A percentile compares a stretch with the other conserved stretches of the same genome.
These are phyloP conservation scores for Balakata baccata DNA, from an alignment of 345 rosid species.

Conservation along the genomic window DNA sequence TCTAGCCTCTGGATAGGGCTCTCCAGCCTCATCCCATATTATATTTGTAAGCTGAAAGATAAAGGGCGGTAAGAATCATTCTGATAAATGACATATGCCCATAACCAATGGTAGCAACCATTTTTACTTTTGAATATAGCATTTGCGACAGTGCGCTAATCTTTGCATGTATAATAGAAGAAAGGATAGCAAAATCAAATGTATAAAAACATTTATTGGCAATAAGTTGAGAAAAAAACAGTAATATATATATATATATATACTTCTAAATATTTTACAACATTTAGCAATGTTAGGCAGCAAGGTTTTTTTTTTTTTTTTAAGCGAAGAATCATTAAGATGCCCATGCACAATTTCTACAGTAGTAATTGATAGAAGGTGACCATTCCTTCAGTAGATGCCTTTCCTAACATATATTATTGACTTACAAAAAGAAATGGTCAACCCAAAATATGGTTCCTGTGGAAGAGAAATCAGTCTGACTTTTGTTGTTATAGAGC, in stretches of 20 bases:
- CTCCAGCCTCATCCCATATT: conserved; percentile 80
- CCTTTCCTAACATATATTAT: not conserved
- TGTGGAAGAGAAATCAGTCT: not conserved
- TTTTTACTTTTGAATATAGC: not conserved
- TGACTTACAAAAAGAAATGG: too few species aligned
- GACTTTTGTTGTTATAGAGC: not conserved
- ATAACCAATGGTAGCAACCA: not conserved
- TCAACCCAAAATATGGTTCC: not conserved
- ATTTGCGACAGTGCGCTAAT: not conserved
- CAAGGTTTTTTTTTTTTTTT: too few species aligned
- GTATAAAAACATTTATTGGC: not conserved
- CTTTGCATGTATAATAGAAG: not conserved
- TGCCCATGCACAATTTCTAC: not conserved
- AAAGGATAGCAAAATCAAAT: not conserved
- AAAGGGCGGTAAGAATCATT: conserved; percentile 12
- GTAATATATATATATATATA: too few species aligned
- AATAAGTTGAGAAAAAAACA: not conserved
- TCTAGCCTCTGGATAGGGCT: conserved; percentile 55
- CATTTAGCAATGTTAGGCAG: too few species aligned
- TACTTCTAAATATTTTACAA: too few species aligned
- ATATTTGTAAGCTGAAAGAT: conserved; percentile 68
- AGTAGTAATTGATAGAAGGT: not conserved
- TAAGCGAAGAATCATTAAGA: too few species aligned
- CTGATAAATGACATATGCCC: conserved; percentile 1
- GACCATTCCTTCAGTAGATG: not conserved